Conservation (phyloP, 2,329 filamentous ascomycete species). For the Monilinia laxa region DNA sequence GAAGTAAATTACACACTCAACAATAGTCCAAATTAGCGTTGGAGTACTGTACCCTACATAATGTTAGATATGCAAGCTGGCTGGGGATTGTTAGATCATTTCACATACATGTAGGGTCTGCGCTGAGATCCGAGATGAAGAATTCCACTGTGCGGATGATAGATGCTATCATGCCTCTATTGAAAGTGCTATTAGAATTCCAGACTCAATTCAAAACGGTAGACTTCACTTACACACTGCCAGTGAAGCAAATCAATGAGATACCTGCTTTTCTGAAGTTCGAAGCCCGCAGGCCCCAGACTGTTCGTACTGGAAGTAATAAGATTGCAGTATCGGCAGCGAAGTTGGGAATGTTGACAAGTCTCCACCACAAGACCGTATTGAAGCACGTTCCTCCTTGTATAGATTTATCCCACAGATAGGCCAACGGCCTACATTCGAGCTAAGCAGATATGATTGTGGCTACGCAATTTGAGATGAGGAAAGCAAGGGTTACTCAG, state of each 20-base stretch:
- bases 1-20: too few species aligned
- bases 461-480: background rate
- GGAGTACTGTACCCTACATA: background rate
- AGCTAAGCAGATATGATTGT: background rate
- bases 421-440: background rate
- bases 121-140: background rate
- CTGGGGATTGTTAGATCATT: too few species aligned
- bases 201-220: background rate
- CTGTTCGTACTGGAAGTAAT: conserved; percentile 4
- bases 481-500: background rate
- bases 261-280: background rate
- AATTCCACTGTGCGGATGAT: background rate
- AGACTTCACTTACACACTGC: background rate
- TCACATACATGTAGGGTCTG: background rate
- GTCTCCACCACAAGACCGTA: background rate
- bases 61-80: background rate
- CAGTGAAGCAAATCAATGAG: conserved; percentile 12
- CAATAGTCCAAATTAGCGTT: too few species aligned
- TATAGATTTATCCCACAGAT: conserved; percentile 5
- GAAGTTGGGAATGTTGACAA: background rate
- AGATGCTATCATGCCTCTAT: conserved; percentile 3
- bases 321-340: background rate
- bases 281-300: background rate
- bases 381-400: conserved; percentile 3
- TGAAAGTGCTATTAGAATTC: background rate